Percentiles rank a stretch among this genome's conserved stretches.
Evolutionary conservation across 495 filamentous ascomycete genomes (phyloP).

Genomic region (Neurospora pannonica): DNA sequence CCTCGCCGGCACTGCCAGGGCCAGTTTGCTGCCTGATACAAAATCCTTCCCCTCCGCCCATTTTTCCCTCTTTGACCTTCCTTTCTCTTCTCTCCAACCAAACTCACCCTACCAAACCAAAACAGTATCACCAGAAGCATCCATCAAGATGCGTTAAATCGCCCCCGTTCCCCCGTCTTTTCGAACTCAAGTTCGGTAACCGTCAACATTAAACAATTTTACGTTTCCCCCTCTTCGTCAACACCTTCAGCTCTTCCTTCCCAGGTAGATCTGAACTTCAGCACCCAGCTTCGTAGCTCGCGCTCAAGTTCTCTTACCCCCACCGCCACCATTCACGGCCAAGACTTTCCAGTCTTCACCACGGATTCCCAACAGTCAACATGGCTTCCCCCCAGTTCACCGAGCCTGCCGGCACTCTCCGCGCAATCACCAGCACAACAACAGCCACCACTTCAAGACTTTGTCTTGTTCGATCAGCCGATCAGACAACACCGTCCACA

Average conservation of each 20-base stretch:
- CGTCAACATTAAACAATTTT: conserved; percentile 36
- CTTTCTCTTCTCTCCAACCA: conserved; percentile 19
- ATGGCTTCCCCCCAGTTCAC: conserved; percentile 53
- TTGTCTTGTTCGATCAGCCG: conserved; percentile 44
- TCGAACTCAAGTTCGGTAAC: conserved; percentile 9
- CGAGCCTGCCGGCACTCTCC: conserved; percentile 49
- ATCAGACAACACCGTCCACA: conserved; percentile 36
- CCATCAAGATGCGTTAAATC: conserved; percentile 31
- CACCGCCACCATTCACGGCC: conserved; percentile 41
- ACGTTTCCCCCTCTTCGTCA: conserved; percentile 34
- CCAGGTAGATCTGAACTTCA: conserved; percentile 47
- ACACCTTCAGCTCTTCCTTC: conserved; percentile 40
- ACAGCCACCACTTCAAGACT: conserved; percentile 40
- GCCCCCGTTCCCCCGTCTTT: conserved; percentile 12
- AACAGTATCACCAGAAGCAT: conserved; percentile 16
- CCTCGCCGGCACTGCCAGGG: neutral
- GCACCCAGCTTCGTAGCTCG: conserved; percentile 38
- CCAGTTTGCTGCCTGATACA: conserved; percentile 29
- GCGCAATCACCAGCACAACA: conserved; percentile 39
- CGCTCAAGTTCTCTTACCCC: conserved; percentile 35
- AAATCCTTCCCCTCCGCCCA: conserved; percentile 15
- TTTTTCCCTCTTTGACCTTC: conserved; percentile 8
- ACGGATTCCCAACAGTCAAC: conserved; percentile 48
- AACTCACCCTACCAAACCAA: conserved; percentile 6
- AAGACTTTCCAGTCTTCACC: conserved; percentile 49